Percentiles rank a stretch among this genome's conserved stretches.
These are phyloP conservation scores for Citrus australasica DNA, from an alignment of 345 rosid genomes.

Conservation along the genomic window DNA sequence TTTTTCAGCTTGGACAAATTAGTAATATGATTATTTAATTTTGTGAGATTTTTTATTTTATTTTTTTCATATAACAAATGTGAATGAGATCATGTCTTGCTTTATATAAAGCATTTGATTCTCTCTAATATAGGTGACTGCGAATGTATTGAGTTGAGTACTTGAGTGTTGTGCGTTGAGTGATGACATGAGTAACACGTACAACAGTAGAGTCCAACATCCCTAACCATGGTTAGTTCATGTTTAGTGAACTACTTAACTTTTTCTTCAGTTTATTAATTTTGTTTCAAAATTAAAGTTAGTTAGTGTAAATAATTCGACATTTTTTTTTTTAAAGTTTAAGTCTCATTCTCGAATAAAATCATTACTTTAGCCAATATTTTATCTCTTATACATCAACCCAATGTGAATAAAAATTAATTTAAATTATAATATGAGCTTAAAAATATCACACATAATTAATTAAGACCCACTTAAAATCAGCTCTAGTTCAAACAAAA, in stretches of 20 bases:
- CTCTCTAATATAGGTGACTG: background rate
- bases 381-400: too few species aligned
- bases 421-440: fast-evolving
- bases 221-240: constrained; percentile 22
- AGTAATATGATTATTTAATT: background rate
- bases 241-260: background rate
- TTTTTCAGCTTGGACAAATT: constrained; percentile 4
- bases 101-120: constrained; percentile 36
- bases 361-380: fast-evolving
- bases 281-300: too few species aligned
- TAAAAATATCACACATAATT: fast-evolving
- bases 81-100: constrained; percentile 18
- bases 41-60: background rate
- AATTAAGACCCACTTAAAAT: fast-evolving
- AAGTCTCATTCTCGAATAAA: fast-evolving
- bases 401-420: too few species aligned
- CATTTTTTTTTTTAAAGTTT: too few species aligned
- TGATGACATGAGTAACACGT: background rate
- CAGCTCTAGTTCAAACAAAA: too few species aligned
- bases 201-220: constrained; percentile 13
- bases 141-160: too few species aligned
- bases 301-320: too few species aligned
- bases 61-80: constrained; percentile 12
- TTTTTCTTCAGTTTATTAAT: too few species aligned
- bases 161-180: constrained; percentile 4